Base-by-base conservation (phyloP, 2,329 filamentous ascomycete species). In the Clonostachys byssicola region DNA sequence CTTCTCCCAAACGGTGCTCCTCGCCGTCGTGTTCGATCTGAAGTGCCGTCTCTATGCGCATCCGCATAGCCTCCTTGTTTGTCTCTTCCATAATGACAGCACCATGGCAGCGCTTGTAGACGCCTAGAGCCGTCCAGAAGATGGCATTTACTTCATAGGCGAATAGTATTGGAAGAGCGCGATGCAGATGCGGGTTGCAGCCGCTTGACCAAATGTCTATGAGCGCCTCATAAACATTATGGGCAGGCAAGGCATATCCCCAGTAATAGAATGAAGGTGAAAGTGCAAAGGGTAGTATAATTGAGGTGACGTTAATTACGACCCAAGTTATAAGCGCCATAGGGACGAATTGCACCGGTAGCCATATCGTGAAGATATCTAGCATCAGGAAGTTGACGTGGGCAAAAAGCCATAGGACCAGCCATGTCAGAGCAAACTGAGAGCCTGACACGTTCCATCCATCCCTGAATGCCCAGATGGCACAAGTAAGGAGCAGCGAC, bases 251-350 rank as follows among this genome's bases (percentile, higher is more conserved):
- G 55, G 54, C 23, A 30, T 69, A 66, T 9, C 62, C 63, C 48
- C 66, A 61, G 2, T 62, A 58, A 47, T 71, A 73, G 51, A 73
- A 73, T 0, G 60, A 64, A 5, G 67, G 53, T 8, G 57, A 60
- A 0, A 70, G 51, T 39, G 68, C 63, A n/a, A 71, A 60, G 0
- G 70, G 70, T n/a, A 58, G 59, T 12, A 72, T 54, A 4, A 60
- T 60, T 39, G 61, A 60, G 2, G 64, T 54, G 1, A 73, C 58
- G 38, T 72, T 72, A 23, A 64, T 48, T 47, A 73, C 62, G 34
- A 72, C 59, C 66, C 68, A 72, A 0, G 64, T 64, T 1, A 75
- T 54, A 1, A 75, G 51, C 9, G 68, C 64, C 51, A 74, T 71
- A 0, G 72, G 65, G n/a, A 71, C 57, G 39, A 63, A 64, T 0